Percentiles rank a stretch among this genome's conserved stretches.
phyloP scores from a whole-genome alignment of 306 rosid species.

The Astragalus glycyphyllos region DNA sequence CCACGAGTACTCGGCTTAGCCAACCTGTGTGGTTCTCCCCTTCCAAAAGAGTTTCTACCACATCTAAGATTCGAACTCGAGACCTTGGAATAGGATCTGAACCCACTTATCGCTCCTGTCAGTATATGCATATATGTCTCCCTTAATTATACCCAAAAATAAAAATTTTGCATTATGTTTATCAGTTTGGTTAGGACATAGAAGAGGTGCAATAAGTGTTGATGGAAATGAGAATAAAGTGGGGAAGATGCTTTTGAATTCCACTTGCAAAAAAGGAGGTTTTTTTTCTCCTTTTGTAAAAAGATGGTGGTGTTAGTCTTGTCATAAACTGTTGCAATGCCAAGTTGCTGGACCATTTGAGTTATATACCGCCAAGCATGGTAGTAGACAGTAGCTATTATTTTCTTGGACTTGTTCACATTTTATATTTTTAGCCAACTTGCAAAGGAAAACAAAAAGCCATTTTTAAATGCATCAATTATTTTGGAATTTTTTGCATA shows the following conservation, averaged over 20 bases:
- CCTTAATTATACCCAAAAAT: conserved; percentile 18
- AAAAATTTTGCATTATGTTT: conserved; percentile 11
- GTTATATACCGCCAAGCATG: conserved; percentile 29
- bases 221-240: conserved; percentile 68
- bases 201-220: conserved; percentile 34
- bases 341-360: conserved; percentile 43
- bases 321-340: conserved; percentile 47
- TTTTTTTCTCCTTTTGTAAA: conserved; percentile 44
- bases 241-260: conserved; percentile 45
- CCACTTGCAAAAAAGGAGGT: conserved; percentile 54
- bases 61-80: no score
- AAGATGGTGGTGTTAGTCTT: conserved; percentile 55
- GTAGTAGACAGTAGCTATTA: conserved; percentile 21
- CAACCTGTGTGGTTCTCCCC: no score
- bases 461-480: conserved; percentile 30
- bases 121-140: not conserved
- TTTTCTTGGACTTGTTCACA: conserved; percentile 19
- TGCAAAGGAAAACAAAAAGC: conserved; percentile 21
- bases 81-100: no score
- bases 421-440: conserved; percentile 33
- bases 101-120: no score
- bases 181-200: not conserved
- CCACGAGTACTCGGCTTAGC: no score
- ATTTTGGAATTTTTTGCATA: conserved; percentile 37
- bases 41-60: no score